Conservation (phyloP, 2,329 filamentous ascomycete species). For the Cryphonectria nitschkei region DNA sequence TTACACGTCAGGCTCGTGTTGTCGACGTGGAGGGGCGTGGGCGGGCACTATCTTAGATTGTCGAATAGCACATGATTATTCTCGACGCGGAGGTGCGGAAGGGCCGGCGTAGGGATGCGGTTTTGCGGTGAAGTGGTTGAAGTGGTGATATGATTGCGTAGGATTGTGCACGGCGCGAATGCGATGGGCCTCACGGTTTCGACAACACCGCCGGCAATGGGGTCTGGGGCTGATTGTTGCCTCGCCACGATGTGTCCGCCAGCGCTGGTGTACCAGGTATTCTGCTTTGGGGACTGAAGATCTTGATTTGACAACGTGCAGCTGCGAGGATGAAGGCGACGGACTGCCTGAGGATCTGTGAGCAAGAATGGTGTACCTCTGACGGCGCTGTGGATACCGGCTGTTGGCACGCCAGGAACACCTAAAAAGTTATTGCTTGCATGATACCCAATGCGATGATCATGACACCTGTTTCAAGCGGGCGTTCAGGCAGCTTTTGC, state of each 20-base stretch:
- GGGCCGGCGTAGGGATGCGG: conserved; percentile 32
- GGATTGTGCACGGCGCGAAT: conserved; percentile 20
- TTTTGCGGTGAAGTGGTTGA: conserved; percentile 26
- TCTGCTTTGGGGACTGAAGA: not conserved
- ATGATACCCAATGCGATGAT: conserved; percentile 19
- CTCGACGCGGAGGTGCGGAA: conserved; percentile 38
- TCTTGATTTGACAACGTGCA: not conserved
- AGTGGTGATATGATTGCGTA: conserved; percentile 26
- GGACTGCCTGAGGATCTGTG: not conserved
- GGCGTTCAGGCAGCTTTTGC: not conserved
- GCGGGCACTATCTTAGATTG: conserved; percentile 45
- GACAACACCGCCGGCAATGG: conserved; percentile 12
- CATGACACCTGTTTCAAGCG: not conserved
- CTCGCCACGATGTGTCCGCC: not conserved
- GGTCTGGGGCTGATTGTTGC: conserved; percentile 15
- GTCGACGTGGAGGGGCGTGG: conserved; percentile 33
- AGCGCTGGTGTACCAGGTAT: conserved; percentile 6
- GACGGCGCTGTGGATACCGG: not conserved
- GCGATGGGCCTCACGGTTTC: not conserved
- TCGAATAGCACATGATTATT: conserved; percentile 48
- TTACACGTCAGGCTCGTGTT: conserved; percentile 1
- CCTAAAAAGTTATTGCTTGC: conserved; percentile 15
- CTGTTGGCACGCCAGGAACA: not conserved
- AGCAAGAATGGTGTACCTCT: not conserved
- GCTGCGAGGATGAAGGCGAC: not conserved